phyloP scores from a whole-genome alignment of 2,329 filamentous ascomycete species.

The Ceratocystiopsis sp. region DNA sequence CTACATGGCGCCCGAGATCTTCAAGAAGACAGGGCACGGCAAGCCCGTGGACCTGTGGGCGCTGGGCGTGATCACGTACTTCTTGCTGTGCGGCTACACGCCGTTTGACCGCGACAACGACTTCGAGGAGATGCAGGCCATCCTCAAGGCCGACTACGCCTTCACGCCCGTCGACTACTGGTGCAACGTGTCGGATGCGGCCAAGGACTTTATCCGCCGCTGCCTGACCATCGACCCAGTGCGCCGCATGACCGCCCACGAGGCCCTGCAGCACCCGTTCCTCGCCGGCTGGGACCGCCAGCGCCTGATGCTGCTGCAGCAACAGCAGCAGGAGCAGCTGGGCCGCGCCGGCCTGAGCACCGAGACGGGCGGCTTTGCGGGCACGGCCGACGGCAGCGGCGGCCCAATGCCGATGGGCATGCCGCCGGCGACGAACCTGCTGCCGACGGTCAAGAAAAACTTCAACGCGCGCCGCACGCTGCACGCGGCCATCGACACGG shows the following conservation, averaged over 20 bases:
- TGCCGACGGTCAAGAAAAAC: conserved; percentile 57
- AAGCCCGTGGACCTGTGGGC: conserved; percentile 98
- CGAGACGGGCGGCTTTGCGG: not conserved
- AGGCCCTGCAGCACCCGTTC: conserved; percentile 50
- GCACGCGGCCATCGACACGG: conserved; percentile 54
- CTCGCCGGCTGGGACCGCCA: conserved; percentile 33
- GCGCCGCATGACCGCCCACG: conserved; percentile 80
- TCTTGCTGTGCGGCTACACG: conserved; percentile 92
- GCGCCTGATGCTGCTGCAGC: not conserved
- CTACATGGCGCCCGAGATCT: conserved; percentile 99
- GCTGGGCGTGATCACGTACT: conserved; percentile 96
- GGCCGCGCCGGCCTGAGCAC: not conserved
- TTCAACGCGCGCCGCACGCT: conserved; percentile 53
- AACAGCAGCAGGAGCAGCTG: not conserved
- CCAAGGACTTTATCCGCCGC: conserved; percentile 80
- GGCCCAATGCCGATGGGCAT: conserved; percentile 16
- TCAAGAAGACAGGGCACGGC: conserved; percentile 94
- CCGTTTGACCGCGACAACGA: conserved; percentile 96
- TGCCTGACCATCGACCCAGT: conserved; percentile 84
- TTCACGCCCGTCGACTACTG: conserved; percentile 94
- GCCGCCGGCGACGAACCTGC: conserved; percentile 35
- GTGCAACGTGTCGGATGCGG: conserved; percentile 73
- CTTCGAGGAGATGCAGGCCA: conserved; percentile 98
- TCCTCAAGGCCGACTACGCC: conserved; percentile 87
- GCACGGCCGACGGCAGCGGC: not conserved